These are phyloP conservation scores for Aureobasidium lini DNA, from an alignment of 2,329 filamentous ascomycete genomes.

Conservation along the genomic window DNA sequence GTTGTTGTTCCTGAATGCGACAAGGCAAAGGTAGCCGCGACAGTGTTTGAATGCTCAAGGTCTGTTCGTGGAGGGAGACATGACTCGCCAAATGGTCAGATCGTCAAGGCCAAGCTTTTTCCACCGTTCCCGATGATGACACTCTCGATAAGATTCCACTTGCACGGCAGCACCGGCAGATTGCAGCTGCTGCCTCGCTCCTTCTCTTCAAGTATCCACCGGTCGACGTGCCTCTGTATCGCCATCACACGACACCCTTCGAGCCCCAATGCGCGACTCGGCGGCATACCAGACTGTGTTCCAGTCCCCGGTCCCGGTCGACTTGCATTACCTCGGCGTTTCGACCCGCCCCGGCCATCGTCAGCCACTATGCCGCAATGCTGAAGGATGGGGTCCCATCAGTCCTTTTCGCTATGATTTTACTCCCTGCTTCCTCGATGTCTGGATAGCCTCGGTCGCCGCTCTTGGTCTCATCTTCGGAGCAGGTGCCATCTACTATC, in stretches of 20 bases:
- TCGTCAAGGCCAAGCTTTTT: conserved; percentile 3
- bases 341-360: not conserved
- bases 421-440: conserved; percentile 93
- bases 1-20: not conserved
- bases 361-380: conserved; percentile 78
- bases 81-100: not conserved
- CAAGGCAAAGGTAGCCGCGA: too few relatives aligned
- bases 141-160: not conserved
- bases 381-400: conserved; percentile 91
- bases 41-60: too few relatives aligned
- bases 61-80: not conserved
- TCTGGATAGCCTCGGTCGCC: conserved; percentile 74
- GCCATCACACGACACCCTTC: not conserved
- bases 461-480: conserved; percentile 73
- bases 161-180: not conserved
- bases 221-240: conserved; percentile 1
- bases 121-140: not conserved
- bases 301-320: not conserved
- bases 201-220: not conserved
- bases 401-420: conserved; percentile 86
- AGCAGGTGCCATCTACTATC: conserved; percentile 68
- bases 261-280: conserved; percentile 10
- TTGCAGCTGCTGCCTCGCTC: conserved; percentile 1
- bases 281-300: conserved; percentile 8
- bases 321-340: conserved; percentile 12